Evolutionary conservation across 2,329 filamentous ascomycete species (phyloP).

Genomic region (Fusarium torulosum): DNA sequence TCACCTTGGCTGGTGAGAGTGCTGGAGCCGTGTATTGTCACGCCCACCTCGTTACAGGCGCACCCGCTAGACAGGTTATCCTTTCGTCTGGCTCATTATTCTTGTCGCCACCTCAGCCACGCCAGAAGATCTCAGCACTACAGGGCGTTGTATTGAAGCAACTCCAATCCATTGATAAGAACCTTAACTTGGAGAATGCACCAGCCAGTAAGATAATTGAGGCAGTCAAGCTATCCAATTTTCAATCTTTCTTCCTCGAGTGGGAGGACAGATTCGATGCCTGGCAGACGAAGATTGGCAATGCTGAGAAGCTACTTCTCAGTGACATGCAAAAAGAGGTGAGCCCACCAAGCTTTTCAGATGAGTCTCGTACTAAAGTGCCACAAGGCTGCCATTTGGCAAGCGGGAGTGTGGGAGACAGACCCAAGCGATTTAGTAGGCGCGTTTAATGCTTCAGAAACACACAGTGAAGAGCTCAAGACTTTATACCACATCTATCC

Average conservation of each 20-base stretch:
- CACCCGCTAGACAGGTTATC: constrained; percentile 49
- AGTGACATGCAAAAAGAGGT: constrained; percentile 18
- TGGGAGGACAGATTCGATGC: constrained; percentile 6
- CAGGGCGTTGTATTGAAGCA: not conserved
- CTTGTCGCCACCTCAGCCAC: constrained; percentile 57
- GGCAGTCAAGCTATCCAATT: not conserved
- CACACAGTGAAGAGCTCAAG: constrained; percentile 52
- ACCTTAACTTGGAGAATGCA: not conserved
- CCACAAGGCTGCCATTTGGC: constrained; percentile 11
- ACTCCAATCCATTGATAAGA: constrained; percentile 41
- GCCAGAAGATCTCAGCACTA: not conserved
- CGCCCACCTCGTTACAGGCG: constrained; percentile 55
- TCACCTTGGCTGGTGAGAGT: constrained; percentile 61
- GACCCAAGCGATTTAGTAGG: fast-evolving
- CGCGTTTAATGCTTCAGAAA: not conserved
- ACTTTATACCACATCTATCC: constrained; percentile 57
- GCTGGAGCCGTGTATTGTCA: constrained; percentile 61
- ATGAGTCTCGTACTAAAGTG: too few species aligned
- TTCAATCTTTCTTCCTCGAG: constrained; percentile 22
- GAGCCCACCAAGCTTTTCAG: too few species aligned
- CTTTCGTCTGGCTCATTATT: constrained; percentile 58
- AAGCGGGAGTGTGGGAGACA: not conserved
- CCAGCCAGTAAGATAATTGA: constrained; percentile 2
- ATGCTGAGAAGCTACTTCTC: not conserved
- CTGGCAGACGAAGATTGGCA: constrained; percentile 5